Base-by-base conservation (phyloP, 768 basidiomycete species). In the Tremella mesenterica region DNA sequence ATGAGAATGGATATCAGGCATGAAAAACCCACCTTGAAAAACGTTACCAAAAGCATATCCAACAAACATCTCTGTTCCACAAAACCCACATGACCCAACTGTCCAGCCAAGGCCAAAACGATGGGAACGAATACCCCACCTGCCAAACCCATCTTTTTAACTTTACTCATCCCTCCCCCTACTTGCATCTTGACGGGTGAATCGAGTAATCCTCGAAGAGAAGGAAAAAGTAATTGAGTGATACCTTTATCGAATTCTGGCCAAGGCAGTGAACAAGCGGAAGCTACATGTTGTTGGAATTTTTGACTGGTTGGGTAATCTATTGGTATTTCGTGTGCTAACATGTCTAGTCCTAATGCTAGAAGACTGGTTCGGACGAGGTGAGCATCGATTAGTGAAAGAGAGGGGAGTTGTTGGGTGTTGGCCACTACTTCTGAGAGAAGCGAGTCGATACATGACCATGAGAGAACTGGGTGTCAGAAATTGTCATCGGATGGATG, bases 261-360 rank as follows among this genome's bases (percentile, higher is more conserved):
- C 60, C 63, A 64, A 0, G 66, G 63, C 2, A 57, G 18, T 14
- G 49, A 45, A 20, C 63, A 62, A 13, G 46, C 38, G 3, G 63
- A 58, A 9, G 66, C 63, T 13, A 64, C 63, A 44, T 67, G 63
- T 46, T 63, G 66, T 29, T 67, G 66, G 50, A 67, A 60, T 4
- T 59, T 39, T 43, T 67, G 66, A 4, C 57, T 57, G 9, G 31
- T 23, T 0, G 31, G 25, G 53, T 58, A 67, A 1, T 38, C 31
- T 16, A 69, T 56, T 4, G 18, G 21, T 5, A 65, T 47, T 1
- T 60, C 64, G 13, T 44, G 16, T 12, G 67, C 48, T 4, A 69
- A 46, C 58, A 62, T 60, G 28, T 64, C 53, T 18, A 69, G 46
- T 1, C 59, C 64, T 0, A 69, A 30, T 1, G 59, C 47, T 9